Conservation (phyloP, 2,329 filamentous ascomycete species). For the Blastomyces gilchristii region DNA sequence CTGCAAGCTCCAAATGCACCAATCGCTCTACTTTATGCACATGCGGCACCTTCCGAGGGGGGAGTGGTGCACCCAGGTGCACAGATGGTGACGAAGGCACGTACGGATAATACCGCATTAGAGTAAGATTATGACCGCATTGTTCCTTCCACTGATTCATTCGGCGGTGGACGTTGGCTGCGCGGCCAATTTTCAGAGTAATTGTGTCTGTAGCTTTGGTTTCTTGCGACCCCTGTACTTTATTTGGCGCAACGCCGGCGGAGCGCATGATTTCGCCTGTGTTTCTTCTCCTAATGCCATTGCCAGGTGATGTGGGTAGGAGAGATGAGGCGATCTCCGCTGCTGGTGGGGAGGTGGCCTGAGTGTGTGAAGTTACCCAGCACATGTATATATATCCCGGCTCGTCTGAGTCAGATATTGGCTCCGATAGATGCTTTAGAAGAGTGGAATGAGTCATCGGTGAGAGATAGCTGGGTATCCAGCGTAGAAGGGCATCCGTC, state of each 20-base stretch:
- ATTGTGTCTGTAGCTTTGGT: conserved; percentile 46
- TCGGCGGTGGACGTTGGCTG: conserved; percentile 76
- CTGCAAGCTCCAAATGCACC: conserved; percentile 77
- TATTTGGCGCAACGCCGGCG: conserved; percentile 25
- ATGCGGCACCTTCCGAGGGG: conserved; percentile 51
- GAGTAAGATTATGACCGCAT: conserved; percentile 77
- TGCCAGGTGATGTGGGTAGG: conserved; percentile 38
- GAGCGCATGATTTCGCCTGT: conserved; percentile 30
- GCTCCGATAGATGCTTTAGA: conserved; percentile 66
- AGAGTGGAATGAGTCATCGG: conserved; percentile 60
- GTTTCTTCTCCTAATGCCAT: conserved; percentile 22
- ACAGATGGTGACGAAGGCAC: conserved; percentile 39
- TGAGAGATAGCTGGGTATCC: conserved; percentile 59
- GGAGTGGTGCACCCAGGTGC: conserved; percentile 12
- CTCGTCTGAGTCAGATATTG: conserved; percentile 62
- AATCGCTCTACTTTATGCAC: conserved; percentile 80
- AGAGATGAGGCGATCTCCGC: conserved; percentile 50
- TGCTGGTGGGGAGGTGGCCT: conserved; percentile 24
- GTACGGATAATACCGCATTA: conserved; percentile 89
- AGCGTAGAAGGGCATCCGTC: conserved; percentile 44
- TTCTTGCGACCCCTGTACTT: background rate
- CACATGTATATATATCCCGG: conserved; percentile 98
- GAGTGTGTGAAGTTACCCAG: conserved; percentile 69
- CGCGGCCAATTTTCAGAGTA: conserved; percentile 54
- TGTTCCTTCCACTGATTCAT: conserved; percentile 90